Percentiles rank a stretch among this genome's conserved stretches.
Conservation (phyloP, 345 rosid genomes). For the Eutrema japonicum region DNA sequence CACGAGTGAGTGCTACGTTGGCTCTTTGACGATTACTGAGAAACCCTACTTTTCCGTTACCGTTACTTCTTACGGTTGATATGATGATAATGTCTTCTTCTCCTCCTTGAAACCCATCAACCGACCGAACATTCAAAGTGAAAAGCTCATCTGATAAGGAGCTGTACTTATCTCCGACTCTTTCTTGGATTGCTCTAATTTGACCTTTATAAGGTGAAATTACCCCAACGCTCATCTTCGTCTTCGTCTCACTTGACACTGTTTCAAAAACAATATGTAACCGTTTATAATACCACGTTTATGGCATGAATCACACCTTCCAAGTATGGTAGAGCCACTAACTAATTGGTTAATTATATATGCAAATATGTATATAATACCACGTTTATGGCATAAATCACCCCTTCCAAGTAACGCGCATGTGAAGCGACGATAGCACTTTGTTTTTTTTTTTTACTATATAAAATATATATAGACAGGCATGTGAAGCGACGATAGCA, state of each 20-base stretch:
- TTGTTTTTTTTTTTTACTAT: no score
- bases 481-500: no score
- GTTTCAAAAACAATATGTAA: not conserved
- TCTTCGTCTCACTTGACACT: constrained; percentile 31
- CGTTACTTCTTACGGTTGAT: constrained; percentile 52
- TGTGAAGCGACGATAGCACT: no score
- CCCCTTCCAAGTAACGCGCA: no score
- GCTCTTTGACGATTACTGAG: constrained; percentile 42
- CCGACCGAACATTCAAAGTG: constrained; percentile 45
- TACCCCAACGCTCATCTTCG: constrained; percentile 46
- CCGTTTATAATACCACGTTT: no score
- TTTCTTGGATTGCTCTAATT: constrained; percentile 48
- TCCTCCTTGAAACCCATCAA: constrained; percentile 60
- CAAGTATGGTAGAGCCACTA: no score
- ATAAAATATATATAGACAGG: no score
- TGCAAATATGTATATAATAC: no score
- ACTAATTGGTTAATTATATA: no score
- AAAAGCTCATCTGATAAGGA: constrained; percentile 22
- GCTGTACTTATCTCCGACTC: constrained; percentile 19
- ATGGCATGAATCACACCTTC: no score
- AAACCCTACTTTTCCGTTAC: constrained; percentile 47
- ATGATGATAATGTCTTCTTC: constrained; percentile 55
- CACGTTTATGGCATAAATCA: no score
- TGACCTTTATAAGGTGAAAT: constrained; percentile 58
- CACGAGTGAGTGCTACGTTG: constrained; percentile 49